A percentile compares a stretch with the other conserved stretches of the same genome.
These are phyloP conservation scores for Penicillium chermesinum DNA, from an alignment of 495 filamentous ascomycete species.

Conservation along the genomic window DNA sequence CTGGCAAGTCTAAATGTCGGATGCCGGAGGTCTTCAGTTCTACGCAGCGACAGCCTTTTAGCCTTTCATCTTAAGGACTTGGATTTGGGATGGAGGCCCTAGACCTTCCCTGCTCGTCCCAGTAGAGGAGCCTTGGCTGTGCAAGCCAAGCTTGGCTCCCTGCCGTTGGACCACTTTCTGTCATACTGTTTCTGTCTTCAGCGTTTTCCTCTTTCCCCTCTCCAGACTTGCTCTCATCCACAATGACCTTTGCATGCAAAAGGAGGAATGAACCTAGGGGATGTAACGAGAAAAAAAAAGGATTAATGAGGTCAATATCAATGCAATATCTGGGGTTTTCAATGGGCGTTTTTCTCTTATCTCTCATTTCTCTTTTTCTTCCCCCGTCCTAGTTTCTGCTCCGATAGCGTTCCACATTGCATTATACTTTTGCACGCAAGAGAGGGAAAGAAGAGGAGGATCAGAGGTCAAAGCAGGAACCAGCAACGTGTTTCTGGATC, in stretches of 20 bases:
- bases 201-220: background rate
- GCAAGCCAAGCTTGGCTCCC: too few relatives aligned
- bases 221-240: constrained; percentile 2
- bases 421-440: background rate
- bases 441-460: background rate
- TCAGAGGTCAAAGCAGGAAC: background rate
- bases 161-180: background rate
- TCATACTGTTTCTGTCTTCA: too few relatives aligned
- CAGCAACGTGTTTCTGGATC: background rate
- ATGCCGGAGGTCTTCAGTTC: background rate
- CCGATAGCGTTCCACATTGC: constrained; percentile 1
- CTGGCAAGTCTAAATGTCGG: constrained; percentile 35
- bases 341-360: constrained; percentile 14
- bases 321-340: constrained; percentile 10
- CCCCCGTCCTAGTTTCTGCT: background rate
- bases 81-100: too few relatives aligned
- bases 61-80: too few relatives aligned
- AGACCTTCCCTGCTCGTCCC: too few relatives aligned
- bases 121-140: too few relatives aligned
- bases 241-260: constrained; percentile 11
- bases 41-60: too few relatives aligned
- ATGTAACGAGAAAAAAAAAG: background rate
- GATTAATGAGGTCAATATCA: constrained; percentile 12
- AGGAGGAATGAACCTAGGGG: constrained; percentile 13
- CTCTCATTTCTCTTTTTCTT: background rate